Evolutionary conservation across 164 flowering plant species (phyloP).

Genomic region (Magnolia kwangsiensis): DNA sequence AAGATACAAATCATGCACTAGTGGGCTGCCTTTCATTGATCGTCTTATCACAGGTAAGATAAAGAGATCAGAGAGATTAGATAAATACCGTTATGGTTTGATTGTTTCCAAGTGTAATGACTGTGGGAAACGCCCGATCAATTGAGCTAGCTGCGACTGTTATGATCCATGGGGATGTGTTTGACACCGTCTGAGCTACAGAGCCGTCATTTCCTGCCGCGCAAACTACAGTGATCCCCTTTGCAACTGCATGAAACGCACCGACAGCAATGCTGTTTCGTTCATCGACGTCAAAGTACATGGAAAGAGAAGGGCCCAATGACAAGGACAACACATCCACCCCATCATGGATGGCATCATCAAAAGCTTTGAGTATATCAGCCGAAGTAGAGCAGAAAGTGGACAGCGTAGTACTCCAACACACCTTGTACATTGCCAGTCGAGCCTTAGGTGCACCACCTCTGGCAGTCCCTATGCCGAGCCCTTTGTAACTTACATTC

Average conservation of each 20-base stretch:
- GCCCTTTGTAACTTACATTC: conserved; percentile 16
- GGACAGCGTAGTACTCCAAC: conserved; percentile 7
- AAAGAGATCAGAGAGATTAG: background rate
- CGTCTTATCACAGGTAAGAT: background rate
- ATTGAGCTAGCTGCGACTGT: conserved; percentile 67
- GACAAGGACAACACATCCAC: conserved; percentile 29
- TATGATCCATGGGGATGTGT: conserved; percentile 57
- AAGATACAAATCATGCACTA: too few relatives aligned
- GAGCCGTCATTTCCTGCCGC: conserved; percentile 61
- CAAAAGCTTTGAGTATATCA: conserved; percentile 27
- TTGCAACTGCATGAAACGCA: conserved; percentile 53
- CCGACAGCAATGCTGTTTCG: conserved; percentile 40
- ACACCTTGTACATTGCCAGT: conserved; percentile 25
- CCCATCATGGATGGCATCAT: conserved; percentile 30
- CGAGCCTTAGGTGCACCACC: conserved; percentile 31
- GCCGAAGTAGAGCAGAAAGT: conserved; percentile 8
- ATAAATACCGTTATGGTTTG: conserved; percentile 9
- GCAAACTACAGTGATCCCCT: conserved; percentile 41
- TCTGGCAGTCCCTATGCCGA: conserved; percentile 20
- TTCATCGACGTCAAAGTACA: conserved; percentile 9
- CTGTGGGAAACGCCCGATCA: conserved; percentile 44
- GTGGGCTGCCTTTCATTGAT: background rate
- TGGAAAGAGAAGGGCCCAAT: conserved; percentile 11
- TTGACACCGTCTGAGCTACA: conserved; percentile 24
- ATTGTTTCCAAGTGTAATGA: conserved; percentile 33